These are phyloP conservation scores for Pseudohalonectria lignicola DNA, from an alignment of 2,329 filamentous ascomycete species.

Conservation along the genomic window DNA sequence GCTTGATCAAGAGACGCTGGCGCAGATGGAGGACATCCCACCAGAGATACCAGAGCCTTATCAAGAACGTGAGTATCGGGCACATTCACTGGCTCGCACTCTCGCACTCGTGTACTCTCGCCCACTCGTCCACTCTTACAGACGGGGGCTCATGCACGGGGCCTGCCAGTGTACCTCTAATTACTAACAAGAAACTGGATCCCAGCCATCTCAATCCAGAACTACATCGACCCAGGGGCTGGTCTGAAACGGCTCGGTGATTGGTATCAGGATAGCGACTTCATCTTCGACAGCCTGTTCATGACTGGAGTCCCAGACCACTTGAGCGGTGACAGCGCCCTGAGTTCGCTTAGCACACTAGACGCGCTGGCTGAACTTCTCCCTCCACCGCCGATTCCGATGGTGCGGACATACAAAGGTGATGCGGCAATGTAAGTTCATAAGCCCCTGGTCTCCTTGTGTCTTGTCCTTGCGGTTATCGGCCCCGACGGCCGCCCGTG, in stretches of 20 bases:
- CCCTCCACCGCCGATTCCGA: conserved; percentile 13
- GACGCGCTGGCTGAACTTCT: too few species aligned
- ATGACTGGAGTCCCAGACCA: conserved; percentile 9
- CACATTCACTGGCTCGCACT: conserved; percentile 1
- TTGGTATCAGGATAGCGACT: conserved; percentile 32
- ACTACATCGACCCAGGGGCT: conserved; percentile 34
- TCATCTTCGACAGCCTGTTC: conserved; percentile 34
- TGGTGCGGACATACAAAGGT: conserved; percentile 29
- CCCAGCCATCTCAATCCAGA: conserved; percentile 23
- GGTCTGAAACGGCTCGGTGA: conserved; percentile 34
- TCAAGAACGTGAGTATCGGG: conserved; percentile 17
- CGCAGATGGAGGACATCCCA: conserved; percentile 9
- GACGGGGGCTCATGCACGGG: too few species aligned
- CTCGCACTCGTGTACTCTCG: background rate
- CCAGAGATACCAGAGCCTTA: conserved; percentile 17
- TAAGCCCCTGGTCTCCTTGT: conserved; percentile 3
- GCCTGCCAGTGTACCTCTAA: too few species aligned
- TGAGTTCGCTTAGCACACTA: too few species aligned
- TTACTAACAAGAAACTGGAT: too few species aligned
- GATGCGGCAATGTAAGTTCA: conserved; percentile 26
- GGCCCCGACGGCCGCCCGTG: background rate
- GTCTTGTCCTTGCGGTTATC: too few species aligned
- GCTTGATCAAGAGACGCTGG: conserved; percentile 14
- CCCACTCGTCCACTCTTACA: background rate
- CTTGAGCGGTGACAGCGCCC: conserved; percentile 2